Percentiles rank a stretch among this genome's conserved stretches.
Conservation (phyloP, 1,139 yeast species). For the Yamadazyma siamensis region DNA sequence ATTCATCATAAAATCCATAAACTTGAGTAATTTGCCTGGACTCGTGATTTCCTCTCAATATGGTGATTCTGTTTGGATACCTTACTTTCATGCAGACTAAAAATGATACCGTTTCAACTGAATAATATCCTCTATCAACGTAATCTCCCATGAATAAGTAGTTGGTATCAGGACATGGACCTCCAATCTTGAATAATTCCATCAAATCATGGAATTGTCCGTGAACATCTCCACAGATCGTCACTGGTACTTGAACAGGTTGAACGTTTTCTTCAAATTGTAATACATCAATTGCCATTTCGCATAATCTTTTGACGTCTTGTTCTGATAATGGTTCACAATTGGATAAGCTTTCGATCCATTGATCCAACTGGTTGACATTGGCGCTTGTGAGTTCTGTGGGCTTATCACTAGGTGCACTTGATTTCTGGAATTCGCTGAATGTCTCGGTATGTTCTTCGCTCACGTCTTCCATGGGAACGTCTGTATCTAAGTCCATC, state of each 20-base stretch:
- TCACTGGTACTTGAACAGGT: conserved; percentile 88
- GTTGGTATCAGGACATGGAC: conserved; percentile 83
- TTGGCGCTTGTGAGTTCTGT: conserved; percentile 26
- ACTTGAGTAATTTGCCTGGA: conserved; percentile 96
- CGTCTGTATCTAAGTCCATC: conserved; percentile 71
- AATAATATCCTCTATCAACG: conserved; percentile 94
- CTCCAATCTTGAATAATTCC: conserved; percentile 87
- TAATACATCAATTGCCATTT: conserved; percentile 87
- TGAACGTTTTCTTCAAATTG: conserved; percentile 93
- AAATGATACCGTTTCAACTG: conserved; percentile 86
- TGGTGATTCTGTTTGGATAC: conserved; percentile 89
- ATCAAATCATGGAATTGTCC: conserved; percentile 96
- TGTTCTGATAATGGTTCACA: conserved; percentile 85
- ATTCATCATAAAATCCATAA: conserved; percentile 97
- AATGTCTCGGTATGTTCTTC: conserved; percentile 36
- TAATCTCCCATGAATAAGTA: conserved; percentile 91
- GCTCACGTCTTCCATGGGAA: conserved; percentile 68
- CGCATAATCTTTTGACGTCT: conserved; percentile 78
- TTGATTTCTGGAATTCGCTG: conserved; percentile 9
- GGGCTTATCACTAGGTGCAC: conserved; percentile 9
- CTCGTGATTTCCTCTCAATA: conserved; percentile 96
- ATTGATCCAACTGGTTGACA: conserved; percentile 73
- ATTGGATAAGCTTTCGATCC: conserved; percentile 76
- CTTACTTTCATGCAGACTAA: conserved; percentile 90
- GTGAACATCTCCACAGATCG: conserved; percentile 98